Percentiles rank a stretch among this genome's conserved stretches.
These are phyloP conservation scores for Xylariaceae sp. DNA, from an alignment of 2,329 filamentous ascomycete genomes.

Conservation along the genomic window DNA sequence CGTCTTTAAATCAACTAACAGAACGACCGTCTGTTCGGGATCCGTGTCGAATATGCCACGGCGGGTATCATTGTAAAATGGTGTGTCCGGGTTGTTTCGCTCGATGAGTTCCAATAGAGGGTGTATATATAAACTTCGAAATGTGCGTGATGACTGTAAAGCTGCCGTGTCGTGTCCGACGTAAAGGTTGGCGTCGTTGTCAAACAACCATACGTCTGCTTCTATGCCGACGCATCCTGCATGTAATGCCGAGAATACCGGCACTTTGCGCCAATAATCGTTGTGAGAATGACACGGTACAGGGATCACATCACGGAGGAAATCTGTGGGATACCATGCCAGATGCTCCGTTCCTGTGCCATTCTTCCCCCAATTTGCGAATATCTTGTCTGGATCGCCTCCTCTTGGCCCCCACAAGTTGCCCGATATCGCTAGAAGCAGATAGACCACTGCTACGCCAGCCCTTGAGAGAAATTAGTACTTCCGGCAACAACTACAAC, in stretches of 20 bases:
- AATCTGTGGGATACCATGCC: slow-evolving; percentile 46
- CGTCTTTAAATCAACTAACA: slow-evolving; percentile 69
- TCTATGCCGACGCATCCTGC: slow-evolving; percentile 62
- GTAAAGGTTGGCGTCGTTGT: slow-evolving; percentile 45
- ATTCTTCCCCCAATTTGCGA: slow-evolving; percentile 26
- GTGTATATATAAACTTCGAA: slow-evolving; percentile 60
- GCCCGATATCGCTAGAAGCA: slow-evolving; percentile 29
- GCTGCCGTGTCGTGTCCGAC: slow-evolving; percentile 60
- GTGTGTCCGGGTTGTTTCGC: slow-evolving; percentile 45
- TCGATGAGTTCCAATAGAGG: slow-evolving; percentile 58
- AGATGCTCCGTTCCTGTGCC: slow-evolving; percentile 35
- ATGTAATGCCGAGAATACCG: slow-evolving; percentile 58
- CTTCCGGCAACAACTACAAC: slow-evolving; percentile 1
- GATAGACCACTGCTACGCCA: slow-evolving; percentile 31
- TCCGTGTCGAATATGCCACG: slow-evolving; percentile 55
- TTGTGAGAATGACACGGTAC: slow-evolving; percentile 65
- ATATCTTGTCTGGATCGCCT: slow-evolving; percentile 27
- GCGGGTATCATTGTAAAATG: slow-evolving; percentile 41
- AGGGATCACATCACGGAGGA: slow-evolving; percentile 51
- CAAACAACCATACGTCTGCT: slow-evolving; percentile 64
- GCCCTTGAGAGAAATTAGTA: slow-evolving; percentile 25
- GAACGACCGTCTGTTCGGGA: slow-evolving; percentile 50
- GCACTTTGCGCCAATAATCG: slow-evolving; percentile 63
- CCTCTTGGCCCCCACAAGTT: slow-evolving; percentile 30
- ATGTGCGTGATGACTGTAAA: slow-evolving; percentile 53